phyloP scores from a whole-genome alignment of 768 basidiomycete genomes.

The Collybia nuda region DNA sequence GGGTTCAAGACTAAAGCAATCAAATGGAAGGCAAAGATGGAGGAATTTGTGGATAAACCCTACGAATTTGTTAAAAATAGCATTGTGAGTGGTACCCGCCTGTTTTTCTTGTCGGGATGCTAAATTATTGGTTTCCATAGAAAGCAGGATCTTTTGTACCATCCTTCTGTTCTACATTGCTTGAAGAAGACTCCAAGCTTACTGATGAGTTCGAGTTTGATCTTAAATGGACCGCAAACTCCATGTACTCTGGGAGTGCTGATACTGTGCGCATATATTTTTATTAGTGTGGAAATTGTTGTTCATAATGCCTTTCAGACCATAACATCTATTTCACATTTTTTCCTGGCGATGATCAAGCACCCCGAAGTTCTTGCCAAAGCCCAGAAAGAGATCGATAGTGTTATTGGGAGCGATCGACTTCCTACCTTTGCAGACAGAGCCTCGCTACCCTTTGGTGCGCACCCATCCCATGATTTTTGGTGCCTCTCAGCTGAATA shows the following conservation, averaged over 20 bases:
- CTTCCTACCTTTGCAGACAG: conserved; percentile 64
- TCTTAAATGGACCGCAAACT: conserved; percentile 81
- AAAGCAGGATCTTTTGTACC: conserved; percentile 38
- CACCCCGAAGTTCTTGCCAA: conserved; percentile 56
- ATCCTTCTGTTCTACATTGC: conserved; percentile 50
- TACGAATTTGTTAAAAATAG: conserved; percentile 57
- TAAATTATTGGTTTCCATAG: conserved; percentile 21
- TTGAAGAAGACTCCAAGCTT: conserved; percentile 46
- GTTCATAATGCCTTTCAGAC: conserved; percentile 34
- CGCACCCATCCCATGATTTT: conserved; percentile 8
- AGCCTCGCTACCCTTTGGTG: conserved; percentile 51
- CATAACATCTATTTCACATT: conserved; percentile 53
- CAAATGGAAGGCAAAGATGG: conserved; percentile 62
- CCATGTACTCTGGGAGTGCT: conserved; percentile 69
- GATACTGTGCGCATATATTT: conserved; percentile 52
- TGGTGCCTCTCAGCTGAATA: background rate
- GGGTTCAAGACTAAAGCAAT: conserved; percentile 62
- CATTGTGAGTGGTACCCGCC: conserved; percentile 40
- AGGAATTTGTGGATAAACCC: conserved; percentile 63
- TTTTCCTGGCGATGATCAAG: conserved; percentile 66
- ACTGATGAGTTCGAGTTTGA: conserved; percentile 58
- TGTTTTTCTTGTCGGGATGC: conserved; percentile 7
- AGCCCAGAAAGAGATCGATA: conserved; percentile 68
- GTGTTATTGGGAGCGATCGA: conserved; percentile 51
- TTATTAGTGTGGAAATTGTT: background rate